Percentiles rank a stretch among this genome's conserved stretches.
Conservation (phyloP, 164 flowering plant genomes). For the Saururus chinensis region DNA sequence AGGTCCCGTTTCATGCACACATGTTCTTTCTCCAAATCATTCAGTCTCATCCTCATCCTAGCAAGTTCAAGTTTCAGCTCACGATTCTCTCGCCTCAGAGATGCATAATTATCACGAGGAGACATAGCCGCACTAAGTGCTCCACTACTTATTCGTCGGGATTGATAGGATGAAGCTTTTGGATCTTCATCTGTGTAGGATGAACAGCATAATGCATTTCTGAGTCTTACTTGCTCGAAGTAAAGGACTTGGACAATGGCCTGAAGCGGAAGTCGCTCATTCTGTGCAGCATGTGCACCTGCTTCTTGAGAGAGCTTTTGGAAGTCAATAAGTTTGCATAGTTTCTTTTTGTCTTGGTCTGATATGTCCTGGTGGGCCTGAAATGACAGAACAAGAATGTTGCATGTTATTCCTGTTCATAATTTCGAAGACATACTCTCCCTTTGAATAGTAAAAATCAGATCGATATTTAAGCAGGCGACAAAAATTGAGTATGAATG, state of each 20-base stretch:
- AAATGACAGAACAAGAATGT: slow-evolving; percentile 7
- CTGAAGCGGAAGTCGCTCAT: slow-evolving; percentile 92
- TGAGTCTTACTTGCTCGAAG: slow-evolving; percentile 82
- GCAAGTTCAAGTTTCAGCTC: slow-evolving; percentile 91
- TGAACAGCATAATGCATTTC: slow-evolving; percentile 48
- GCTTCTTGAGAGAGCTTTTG: slow-evolving; percentile 95
- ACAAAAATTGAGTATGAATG: too few species aligned
- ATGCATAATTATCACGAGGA: slow-evolving; percentile 92
- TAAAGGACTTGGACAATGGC: slow-evolving; percentile 91
- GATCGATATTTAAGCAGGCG: too few species aligned
- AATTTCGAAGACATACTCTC: too few species aligned
- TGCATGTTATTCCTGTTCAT: neutral
- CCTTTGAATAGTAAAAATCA: too few species aligned
- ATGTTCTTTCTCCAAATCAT: slow-evolving; percentile 88
- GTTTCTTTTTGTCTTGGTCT: slow-evolving; percentile 63
- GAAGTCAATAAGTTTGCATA: slow-evolving; percentile 80
- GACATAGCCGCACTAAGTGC: slow-evolving; percentile 91
- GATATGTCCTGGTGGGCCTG: slow-evolving; percentile 85
- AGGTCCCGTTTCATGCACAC: slow-evolving; percentile 81
- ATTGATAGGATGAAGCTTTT: slow-evolving; percentile 48
- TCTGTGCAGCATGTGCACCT: slow-evolving; percentile 94
- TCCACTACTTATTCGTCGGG: slow-evolving; percentile 85
- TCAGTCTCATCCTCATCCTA: slow-evolving; percentile 77
- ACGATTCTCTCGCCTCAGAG: slow-evolving; percentile 79
- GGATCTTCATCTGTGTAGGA: slow-evolving; percentile 45